Evolutionary conservation across 2,329 filamentous ascomycete species (phyloP).

Genomic region (Beauveria varroae): DNA sequence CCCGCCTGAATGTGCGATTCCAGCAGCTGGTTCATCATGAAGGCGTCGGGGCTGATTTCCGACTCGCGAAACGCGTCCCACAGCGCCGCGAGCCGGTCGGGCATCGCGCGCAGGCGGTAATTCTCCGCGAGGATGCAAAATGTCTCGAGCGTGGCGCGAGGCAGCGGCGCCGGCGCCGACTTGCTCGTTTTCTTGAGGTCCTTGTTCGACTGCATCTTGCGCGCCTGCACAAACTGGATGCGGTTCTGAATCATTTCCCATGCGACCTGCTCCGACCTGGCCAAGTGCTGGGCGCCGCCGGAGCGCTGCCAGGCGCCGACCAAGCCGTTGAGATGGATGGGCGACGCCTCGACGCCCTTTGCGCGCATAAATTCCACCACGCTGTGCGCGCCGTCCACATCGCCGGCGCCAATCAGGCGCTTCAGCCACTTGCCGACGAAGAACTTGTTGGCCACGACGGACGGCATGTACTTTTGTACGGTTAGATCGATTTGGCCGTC

Average conservation of each 20-base stretch:
- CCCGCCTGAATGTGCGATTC: slow-evolving; percentile 56
- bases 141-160: slow-evolving; percentile 64
- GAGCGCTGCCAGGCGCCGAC: slow-evolving; percentile 71
- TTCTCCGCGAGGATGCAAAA: slow-evolving; percentile 68
- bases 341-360: slow-evolving; percentile 57
- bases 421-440: slow-evolving; percentile 88
- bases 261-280: slow-evolving; percentile 59
- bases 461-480: slow-evolving; percentile 36
- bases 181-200: not conserved
- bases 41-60: slow-evolving; percentile 60
- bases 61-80: slow-evolving; percentile 55
- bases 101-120: slow-evolving; percentile 56
- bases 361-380: slow-evolving; percentile 71
- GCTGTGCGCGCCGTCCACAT: slow-evolving; percentile 61
- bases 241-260: slow-evolving; percentile 72
- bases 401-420: slow-evolving; percentile 64
- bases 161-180: slow-evolving; percentile 27
- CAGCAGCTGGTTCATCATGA: slow-evolving; percentile 74
- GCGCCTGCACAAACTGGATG: slow-evolving; percentile 51
- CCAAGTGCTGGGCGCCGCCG: slow-evolving; percentile 43
- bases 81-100: slow-evolving; percentile 50
- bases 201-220: slow-evolving; percentile 20
- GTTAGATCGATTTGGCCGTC: slow-evolving; percentile 45
- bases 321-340: slow-evolving; percentile 74
- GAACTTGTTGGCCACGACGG: slow-evolving; percentile 60